Evolutionary conservation across 306 rosid species (phyloP), one percentile per base, ranked within the genome.

Genomic region (Citrullus colocynthis): DNA sequence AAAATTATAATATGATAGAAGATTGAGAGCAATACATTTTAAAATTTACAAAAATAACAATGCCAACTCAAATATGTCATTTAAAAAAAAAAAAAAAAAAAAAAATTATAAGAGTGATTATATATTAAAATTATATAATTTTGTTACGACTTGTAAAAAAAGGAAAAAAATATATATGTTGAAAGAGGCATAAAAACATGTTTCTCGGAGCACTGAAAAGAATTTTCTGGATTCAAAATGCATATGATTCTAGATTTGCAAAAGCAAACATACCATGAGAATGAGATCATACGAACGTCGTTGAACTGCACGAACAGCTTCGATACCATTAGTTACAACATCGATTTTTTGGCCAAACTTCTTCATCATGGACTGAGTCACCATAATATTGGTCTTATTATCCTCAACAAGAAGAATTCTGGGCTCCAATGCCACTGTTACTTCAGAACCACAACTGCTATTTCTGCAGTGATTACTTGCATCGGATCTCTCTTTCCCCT

Each of bases 391-490:
- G 73, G 92, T 91, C 87, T 92, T 92, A 87, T 86, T 96, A 81
- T 96, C 99, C 81, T 96, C 98, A 64, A 91, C 99, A 17, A 96
- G 93, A 79, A 96, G 99, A 72, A 96, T 92, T 74, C 80, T 91
- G 9, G 98, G 93, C 66, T 85, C 81, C 67, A 71, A 57, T 34
- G 73, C 14, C 24, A 89, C 52, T 77, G 82, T 54, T 39, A 58
- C 83, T 83, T 86, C 89, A 17, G 64, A 78, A 70, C 79, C 39
- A 54, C 75, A 80, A 78, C 79, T 81, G 7, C 73, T 81, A 51
- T 49, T 65, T 75, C 61, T 82, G 61, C 82, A 58, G 52, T 80
- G 82, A 1, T 83, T 78, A 67, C 78, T 85, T 52, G 49, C 52
- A 45, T 85, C 84, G 36, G 77, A 75, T 79, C 86, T 90, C 79